phyloP scores from a whole-genome alignment of 768 basidiomycete genomes.

The Hydnum rufescens region DNA sequence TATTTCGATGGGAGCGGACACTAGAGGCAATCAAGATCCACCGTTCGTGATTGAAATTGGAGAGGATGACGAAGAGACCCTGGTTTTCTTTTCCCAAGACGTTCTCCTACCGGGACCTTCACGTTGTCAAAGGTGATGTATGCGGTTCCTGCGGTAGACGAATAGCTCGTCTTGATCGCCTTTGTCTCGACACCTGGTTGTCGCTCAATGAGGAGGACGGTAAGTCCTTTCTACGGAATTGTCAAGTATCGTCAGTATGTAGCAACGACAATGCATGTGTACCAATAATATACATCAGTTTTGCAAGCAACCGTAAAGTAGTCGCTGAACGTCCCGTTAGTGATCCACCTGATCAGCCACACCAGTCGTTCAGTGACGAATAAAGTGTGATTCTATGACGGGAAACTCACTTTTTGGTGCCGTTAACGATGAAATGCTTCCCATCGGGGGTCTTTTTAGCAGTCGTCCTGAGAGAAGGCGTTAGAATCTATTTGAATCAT shows the following conservation, averaged over 20 bases:
- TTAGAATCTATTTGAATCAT: not conserved
- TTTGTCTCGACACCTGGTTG: conserved; percentile 60
- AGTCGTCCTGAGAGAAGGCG: conserved; percentile 23
- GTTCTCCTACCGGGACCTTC: conserved; percentile 70
- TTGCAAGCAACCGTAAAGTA: conserved; percentile 16
- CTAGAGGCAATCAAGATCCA: conserved; percentile 68
- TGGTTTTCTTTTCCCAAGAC: conserved; percentile 63
- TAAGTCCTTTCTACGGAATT: conserved; percentile 32
- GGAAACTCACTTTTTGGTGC: conserved; percentile 64
- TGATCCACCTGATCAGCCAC: conserved; percentile 50
- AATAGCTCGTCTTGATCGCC: conserved; percentile 85
- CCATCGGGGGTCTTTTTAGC: conserved; percentile 57
- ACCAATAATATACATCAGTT: conserved; percentile 1
- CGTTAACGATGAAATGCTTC: conserved; percentile 70
- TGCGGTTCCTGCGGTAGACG: conserved; percentile 66
- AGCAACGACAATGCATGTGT: not conserved
- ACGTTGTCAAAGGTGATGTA: conserved; percentile 22
- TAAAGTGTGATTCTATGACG: not conserved
- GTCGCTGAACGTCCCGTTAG: conserved; percentile 70
- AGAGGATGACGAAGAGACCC: conserved; percentile 60
- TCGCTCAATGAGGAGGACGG: conserved; percentile 57
- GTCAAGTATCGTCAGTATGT: not conserved
- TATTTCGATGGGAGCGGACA: conserved; percentile 51
- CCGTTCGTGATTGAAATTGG: conserved; percentile 78
- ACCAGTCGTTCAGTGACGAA: not conserved